Base-by-base conservation (phyloP, 345 rosid genomes). In the Litchi chinensis region DNA sequence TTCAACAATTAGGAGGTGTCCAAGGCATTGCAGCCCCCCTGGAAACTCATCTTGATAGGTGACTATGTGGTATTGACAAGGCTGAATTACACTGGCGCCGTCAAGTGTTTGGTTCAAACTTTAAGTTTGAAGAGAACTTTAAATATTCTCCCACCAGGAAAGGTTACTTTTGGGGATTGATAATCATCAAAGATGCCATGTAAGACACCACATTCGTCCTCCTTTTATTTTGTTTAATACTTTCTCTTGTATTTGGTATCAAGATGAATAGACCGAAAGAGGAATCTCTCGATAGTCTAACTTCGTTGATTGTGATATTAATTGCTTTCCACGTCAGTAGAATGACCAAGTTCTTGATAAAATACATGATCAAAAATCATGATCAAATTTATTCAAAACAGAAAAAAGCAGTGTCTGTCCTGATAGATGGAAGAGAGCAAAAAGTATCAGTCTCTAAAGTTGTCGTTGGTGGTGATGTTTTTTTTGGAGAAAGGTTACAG, bases 381-480 rank as follows among this genome's bases (percentile, higher is more conserved):
- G 16, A 50, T 50, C 18, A 70, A 44, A 52, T 15, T 24, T 28
- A 40, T 41, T 5, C 21, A 8, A 50, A 41, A 16, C 26, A 32
- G 21, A 70, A 15, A 50, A 18, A 26, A 26, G 62, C 62, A 13
- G 62, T 50, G 22, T 15, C 5, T 11, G 62, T 70, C 62, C 7
- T 48, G 40, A 70, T 62, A 50, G 74, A 50, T 28, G 74, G 22
- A 9, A 48, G 74, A 7, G 21, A 4, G 15, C 21, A 15, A 13
- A 5, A 15, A 16, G 40, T 70, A 8, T 39, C 62, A 0, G 41
- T 26, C 22, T 26, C 74, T 50, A 62, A 70, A 48, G 74, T 70
- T 70, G 62, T 70, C 13, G 74, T 50, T 28, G 74, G 74, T 26
- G 74, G 50, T 70, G 9, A 50, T 50, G 62, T 70, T 21, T 15